Evolutionary conservation across 352 stramenopile genomes (phyloP).

Genomic region (Phytophthora tubulina): DNA sequence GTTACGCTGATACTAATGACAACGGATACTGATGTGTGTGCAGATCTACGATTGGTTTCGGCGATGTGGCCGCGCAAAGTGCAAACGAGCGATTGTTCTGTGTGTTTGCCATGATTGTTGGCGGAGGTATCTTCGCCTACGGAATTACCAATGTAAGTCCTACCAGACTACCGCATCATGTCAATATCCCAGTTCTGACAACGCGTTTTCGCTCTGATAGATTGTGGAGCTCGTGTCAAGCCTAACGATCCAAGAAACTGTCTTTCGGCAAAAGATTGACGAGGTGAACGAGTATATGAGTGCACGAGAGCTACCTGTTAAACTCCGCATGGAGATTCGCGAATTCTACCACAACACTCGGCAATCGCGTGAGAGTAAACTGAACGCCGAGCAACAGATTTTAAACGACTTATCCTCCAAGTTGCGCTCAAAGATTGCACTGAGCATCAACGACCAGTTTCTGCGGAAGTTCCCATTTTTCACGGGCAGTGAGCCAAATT

Average conservation of each 20-base stretch:
- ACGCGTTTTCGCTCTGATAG: slow-evolving; percentile 26
- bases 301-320: slow-evolving; percentile 70
- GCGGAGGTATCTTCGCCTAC: slow-evolving; percentile 80
- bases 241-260: slow-evolving; percentile 68
- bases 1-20: neutral
- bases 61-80: slow-evolving; percentile 57
- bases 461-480: slow-evolving; percentile 85
- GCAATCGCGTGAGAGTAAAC: slow-evolving; percentile 69
- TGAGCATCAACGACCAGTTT: slow-evolving; percentile 83
- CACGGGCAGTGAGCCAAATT: slow-evolving; percentile 75
- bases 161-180: neutral
- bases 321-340: slow-evolving; percentile 77
- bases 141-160: slow-evolving; percentile 77
- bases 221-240: slow-evolving; percentile 81
- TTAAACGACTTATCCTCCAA: slow-evolving; percentile 73
- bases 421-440: slow-evolving; percentile 79
- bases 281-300: slow-evolving; percentile 87
- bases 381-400: slow-evolving; percentile 72
- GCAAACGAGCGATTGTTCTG: slow-evolving; percentile 70
- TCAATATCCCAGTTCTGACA: no score
- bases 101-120: slow-evolving; percentile 80
- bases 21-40: neutral
- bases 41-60: slow-evolving; percentile 69
- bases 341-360: slow-evolving; percentile 85
- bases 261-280: slow-evolving; percentile 78